phyloP scores from a whole-genome alignment of 2,329 filamentous ascomycete species.

The Talaromyces atroroseus region DNA sequence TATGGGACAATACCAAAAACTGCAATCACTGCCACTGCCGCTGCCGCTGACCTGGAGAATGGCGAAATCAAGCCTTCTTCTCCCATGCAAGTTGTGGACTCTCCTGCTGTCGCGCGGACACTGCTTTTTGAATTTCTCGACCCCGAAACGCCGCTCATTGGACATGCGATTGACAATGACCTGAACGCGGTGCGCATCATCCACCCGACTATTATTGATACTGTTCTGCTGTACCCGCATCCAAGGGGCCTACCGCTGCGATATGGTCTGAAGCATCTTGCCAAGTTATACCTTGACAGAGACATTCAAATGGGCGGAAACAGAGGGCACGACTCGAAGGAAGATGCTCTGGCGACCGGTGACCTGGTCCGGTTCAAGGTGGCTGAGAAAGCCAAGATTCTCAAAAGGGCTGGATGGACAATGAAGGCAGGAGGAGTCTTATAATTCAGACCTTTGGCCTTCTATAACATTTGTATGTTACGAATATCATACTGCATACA shows the following conservation, averaged over 20 bases:
- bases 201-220: constrained; percentile 81
- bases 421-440: not conserved
- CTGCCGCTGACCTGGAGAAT: constrained; percentile 16
- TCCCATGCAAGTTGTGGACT: constrained; percentile 67
- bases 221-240: constrained; percentile 77
- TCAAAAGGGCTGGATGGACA: constrained; percentile 54
- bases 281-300: constrained; percentile 62
- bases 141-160: constrained; percentile 76
- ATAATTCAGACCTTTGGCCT: not conserved
- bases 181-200: constrained; percentile 79
- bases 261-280: constrained; percentile 69
- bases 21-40: constrained; percentile 16
- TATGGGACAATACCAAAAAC: constrained; percentile 37
- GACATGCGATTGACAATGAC: constrained; percentile 93
- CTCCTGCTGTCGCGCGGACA: constrained; percentile 66
- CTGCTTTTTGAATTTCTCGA: constrained; percentile 72
- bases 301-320: constrained; percentile 69
- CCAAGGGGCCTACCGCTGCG: constrained; percentile 69
- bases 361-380: constrained; percentile 74
- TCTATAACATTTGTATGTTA: not conserved
- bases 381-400: constrained; percentile 60
- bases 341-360: constrained; percentile 84
- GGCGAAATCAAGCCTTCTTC: constrained; percentile 22
- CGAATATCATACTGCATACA: not conserved
- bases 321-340: constrained; percentile 79